phyloP scores from a whole-genome alignment of 805 yeast species.

The Candida insectorum region DNA sequence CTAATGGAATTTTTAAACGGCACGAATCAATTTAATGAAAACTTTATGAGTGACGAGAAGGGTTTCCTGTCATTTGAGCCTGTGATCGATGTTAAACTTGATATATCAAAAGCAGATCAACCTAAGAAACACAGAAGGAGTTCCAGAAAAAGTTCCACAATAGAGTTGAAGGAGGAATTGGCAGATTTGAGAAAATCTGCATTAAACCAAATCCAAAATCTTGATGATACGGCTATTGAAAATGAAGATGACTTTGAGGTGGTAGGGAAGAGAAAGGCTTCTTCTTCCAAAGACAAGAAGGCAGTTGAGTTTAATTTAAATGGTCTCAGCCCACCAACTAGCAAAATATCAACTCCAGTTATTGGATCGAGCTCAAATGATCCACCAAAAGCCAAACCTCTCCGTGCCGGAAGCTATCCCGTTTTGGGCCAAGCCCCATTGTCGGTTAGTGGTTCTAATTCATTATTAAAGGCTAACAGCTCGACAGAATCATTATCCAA shows the following conservation, averaged over 20 bases:
- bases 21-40: slow-evolving; percentile 21
- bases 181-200: slow-evolving; percentile 22
- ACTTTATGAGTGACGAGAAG: slow-evolving; percentile 31
- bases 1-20: slow-evolving; percentile 20
- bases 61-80: slow-evolving; percentile 35
- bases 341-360: neutral
- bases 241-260: slow-evolving; percentile 22
- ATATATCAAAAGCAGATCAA: slow-evolving; percentile 11
- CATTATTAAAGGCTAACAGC: no score
- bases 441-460: no score
- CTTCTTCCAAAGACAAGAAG: slow-evolving; percentile 3
- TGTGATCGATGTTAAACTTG: slow-evolving; percentile 28
- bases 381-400: no score
- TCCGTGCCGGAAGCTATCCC: no score
- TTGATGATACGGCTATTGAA: slow-evolving; percentile 19
- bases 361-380: no score
- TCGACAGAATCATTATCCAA: no score
- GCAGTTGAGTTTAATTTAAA: slow-evolving; percentile 4
- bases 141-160: slow-evolving; percentile 20
- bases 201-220: slow-evolving; percentile 8
- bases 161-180: slow-evolving; percentile 14
- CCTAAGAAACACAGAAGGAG: slow-evolving; percentile 18
- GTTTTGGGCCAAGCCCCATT: no score
- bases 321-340: neutral
- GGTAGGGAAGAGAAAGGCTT: slow-evolving; percentile 16